A percentile compares a stretch with the other conserved stretches of the same genome.
These are phyloP conservation scores for Oryza meyeriana DNA, from an alignment of 176 grass and related monocot genomes.

Conservation along the genomic window DNA sequence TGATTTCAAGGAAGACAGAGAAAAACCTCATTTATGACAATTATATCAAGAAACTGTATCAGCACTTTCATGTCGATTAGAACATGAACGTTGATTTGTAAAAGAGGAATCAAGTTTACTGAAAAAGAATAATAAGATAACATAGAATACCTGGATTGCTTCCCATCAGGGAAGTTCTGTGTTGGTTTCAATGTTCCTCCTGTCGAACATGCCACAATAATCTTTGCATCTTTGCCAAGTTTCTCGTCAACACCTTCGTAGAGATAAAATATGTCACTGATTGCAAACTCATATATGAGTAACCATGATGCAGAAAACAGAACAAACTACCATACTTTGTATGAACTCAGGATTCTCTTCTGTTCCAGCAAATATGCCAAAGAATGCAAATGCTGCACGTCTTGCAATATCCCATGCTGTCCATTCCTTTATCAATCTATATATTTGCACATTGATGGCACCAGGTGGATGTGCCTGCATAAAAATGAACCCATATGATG, in stretches of 20 bases:
- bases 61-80: neutral
- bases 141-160: slow-evolving; percentile 76
- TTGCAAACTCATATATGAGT: neutral
- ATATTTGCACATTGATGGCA: slow-evolving; percentile 98
- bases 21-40: neutral
- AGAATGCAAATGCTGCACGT: slow-evolving; percentile 95
- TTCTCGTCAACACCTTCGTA: slow-evolving; percentile 66
- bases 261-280: neutral
- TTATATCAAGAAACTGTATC: neutral
- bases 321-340: slow-evolving; percentile 46
- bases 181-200: slow-evolving; percentile 89
- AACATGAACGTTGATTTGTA: neutral
- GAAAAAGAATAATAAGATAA: slow-evolving; percentile 1
- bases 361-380: slow-evolving; percentile 94
- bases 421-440: slow-evolving; percentile 99
- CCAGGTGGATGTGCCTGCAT: slow-evolving; percentile 81
- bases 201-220: slow-evolving; percentile 90
- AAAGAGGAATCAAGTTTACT: neutral
- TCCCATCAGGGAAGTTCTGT: slow-evolving; percentile 87
- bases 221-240: slow-evolving; percentile 88
- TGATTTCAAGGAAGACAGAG: neutral
- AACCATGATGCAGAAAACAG: slow-evolving; percentile 13
- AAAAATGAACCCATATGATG: slow-evolving; percentile 11
- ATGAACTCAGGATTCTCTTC: slow-evolving; percentile 98
- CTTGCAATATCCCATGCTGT: slow-evolving; percentile 99